Percentiles rank a stretch among this genome's conserved stretches.
These are phyloP conservation scores for Plasmodium gaboni DNA, from an alignment of 169 alveolate species.

Conservation along the genomic window DNA sequence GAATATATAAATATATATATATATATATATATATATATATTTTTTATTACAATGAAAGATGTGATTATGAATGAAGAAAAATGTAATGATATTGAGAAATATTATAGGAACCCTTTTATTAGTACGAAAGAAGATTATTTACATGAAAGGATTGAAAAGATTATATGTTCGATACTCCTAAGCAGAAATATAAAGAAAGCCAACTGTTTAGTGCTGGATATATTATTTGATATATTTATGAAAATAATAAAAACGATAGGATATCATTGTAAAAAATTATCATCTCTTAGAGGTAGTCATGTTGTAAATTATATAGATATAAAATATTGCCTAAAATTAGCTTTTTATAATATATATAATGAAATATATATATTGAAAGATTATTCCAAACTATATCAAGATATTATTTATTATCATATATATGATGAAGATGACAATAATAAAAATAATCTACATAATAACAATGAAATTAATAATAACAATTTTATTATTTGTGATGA, in stretches of 20 bases:
- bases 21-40: no score
- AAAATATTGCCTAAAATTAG: slow-evolving; percentile 37
- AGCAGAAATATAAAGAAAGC: slow-evolving; percentile 34
- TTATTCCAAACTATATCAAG: neutral
- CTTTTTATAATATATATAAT: slow-evolving; percentile 33
- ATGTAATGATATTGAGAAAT: slow-evolving; percentile 20
- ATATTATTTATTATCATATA: slow-evolving; percentile 6
- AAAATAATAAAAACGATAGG: slow-evolving; percentile 61
- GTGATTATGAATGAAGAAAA: neutral
- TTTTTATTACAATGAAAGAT: neutral
- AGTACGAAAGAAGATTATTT: slow-evolving; percentile 61
- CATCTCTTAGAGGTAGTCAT: slow-evolving; percentile 61
- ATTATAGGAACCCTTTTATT: slow-evolving; percentile 46
- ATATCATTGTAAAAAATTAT: slow-evolving; percentile 27
- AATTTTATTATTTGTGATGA: neutral
- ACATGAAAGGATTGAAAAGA: slow-evolving; percentile 23
- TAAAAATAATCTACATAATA: no score
- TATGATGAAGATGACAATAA: slow-evolving; percentile 19
- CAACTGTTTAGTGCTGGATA: slow-evolving; percentile 17
- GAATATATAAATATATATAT: no score
- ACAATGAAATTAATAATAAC: neutral
- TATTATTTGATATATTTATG: slow-evolving; percentile 47
- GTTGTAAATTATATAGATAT: slow-evolving; percentile 70
- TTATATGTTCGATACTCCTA: slow-evolving; percentile 35
- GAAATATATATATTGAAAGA: slow-evolving; percentile 41